Percentiles rank a stretch among this genome's conserved stretches.
phyloP scores from a whole-genome alignment of 176 grass and related monocot genomes.

The Triticum monococcum region DNA sequence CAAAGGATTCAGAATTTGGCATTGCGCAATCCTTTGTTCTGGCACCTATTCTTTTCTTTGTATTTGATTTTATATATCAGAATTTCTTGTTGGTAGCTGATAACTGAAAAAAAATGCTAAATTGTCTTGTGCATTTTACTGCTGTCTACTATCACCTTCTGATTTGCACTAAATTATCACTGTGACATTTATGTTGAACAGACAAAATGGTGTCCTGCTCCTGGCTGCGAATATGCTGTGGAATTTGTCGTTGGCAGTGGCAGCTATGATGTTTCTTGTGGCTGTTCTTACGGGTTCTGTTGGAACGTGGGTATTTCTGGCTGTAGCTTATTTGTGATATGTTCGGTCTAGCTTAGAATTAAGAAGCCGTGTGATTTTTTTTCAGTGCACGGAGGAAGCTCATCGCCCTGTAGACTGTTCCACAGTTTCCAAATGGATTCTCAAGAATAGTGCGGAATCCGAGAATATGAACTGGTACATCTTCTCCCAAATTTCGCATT shows the following conservation, averaged over 20 bases:
- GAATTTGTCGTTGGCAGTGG: slow-evolving; percentile 94
- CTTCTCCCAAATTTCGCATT: not conserved
- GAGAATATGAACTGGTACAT: slow-evolving; percentile 99
- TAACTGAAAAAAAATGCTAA: not conserved
- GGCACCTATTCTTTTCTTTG: not conserved
- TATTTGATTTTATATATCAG: not conserved
- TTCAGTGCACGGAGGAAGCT: slow-evolving; percentile 96
- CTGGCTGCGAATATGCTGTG: slow-evolving; percentile 96
- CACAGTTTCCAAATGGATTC: slow-evolving; percentile 97
- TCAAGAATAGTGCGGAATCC: slow-evolving; percentile 97
- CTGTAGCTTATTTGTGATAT: slow-evolving; percentile 8
- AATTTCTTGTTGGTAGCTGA: not conserved
- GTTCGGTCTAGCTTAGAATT: not conserved
- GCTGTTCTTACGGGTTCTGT: slow-evolving; percentile 92
- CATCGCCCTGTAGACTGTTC: slow-evolving; percentile 95
- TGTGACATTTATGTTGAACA: slow-evolving; percentile 33
- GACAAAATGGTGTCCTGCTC: slow-evolving; percentile 99
- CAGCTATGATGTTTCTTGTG: slow-evolving; percentile 90
- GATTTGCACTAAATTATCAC: slow-evolving; percentile 12
- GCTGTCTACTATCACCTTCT: not conserved
- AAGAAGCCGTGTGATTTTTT: not conserved
- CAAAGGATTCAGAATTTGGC: not conserved
- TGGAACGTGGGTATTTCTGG: slow-evolving; percentile 75
- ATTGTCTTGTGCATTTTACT: slow-evolving; percentile 18
- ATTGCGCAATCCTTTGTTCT: not conserved